Percentiles rank a stretch among this genome's conserved stretches.
Evolutionary conservation across 1,139 yeast genomes (phyloP).

Genomic region (Diutina siamensis): DNA sequence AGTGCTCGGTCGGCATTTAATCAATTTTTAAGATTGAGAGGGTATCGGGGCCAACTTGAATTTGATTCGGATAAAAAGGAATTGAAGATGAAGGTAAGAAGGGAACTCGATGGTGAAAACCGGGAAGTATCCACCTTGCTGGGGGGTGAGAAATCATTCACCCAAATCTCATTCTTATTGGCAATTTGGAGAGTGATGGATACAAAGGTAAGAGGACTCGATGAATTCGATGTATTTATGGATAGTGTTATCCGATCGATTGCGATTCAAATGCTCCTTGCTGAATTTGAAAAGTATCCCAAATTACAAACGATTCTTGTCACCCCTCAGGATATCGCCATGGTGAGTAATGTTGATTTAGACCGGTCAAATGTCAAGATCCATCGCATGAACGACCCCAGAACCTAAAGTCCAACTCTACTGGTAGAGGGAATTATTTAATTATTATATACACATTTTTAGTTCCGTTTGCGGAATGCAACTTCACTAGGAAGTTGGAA

Average conservation of each 20-base stretch:
- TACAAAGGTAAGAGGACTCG: conserved; percentile 77
- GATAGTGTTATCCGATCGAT: conserved; percentile 82
- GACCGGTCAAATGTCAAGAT: conserved; percentile 53
- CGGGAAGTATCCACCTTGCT: conserved; percentile 77
- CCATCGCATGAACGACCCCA: conserved; percentile 55
- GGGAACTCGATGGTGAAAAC: conserved; percentile 44
- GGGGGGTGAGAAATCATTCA: conserved; percentile 94
- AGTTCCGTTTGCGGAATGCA: conserved; percentile 37
- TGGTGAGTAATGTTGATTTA: conserved; percentile 43
- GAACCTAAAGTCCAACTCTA: background rate
- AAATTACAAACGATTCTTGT: conserved; percentile 78
- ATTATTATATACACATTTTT: too few relatives aligned
- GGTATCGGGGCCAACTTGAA: conserved; percentile 60
- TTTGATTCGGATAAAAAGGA: conserved; percentile 46
- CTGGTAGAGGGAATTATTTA: too few relatives aligned
- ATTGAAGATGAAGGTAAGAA: conserved; percentile 46
- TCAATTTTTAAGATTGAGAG: conserved; percentile 51
- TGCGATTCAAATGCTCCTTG: conserved; percentile 65
- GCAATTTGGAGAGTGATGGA: conserved; percentile 94
- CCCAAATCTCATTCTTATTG: conserved; percentile 77
- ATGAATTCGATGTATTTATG: conserved; percentile 97
- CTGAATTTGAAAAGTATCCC: conserved; percentile 34
- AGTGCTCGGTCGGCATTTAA: conserved; percentile 38
- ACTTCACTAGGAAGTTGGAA: conserved; percentile 70
- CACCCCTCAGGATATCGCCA: conserved; percentile 88